Percentiles rank a stretch among this genome's conserved stretches.
These are phyloP conservation scores for Ophiostoma novo-ulmi DNA, from an alignment of 2,329 filamentous ascomycete species.

Conservation along the genomic window DNA sequence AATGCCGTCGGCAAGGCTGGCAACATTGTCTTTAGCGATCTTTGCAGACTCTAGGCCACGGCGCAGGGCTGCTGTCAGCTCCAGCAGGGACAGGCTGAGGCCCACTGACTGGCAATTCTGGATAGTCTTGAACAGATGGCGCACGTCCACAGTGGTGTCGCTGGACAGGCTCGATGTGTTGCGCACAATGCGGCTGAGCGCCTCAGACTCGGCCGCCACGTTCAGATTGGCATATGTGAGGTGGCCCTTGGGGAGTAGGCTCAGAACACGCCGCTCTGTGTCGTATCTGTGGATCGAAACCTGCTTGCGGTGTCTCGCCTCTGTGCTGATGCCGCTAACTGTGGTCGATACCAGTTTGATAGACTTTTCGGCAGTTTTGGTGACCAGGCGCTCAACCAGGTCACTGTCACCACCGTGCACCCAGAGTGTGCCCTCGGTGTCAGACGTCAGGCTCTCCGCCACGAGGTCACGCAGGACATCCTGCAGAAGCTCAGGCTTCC, in stretches of 20 bases:
- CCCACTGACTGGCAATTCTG: slow-evolving; percentile 14
- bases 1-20: slow-evolving; percentile 9
- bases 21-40: background rate
- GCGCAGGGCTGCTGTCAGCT: slow-evolving; percentile 4
- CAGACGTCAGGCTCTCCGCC: slow-evolving; percentile 18
- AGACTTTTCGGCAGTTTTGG: slow-evolving; percentile 13
- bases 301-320: slow-evolving; percentile 5
- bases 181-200: slow-evolving; percentile 18
- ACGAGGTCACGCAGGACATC: slow-evolving; percentile 17
- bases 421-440: slow-evolving; percentile 20
- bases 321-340: slow-evolving; percentile 4
- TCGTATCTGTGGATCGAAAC: slow-evolving; percentile 20
- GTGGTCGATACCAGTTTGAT: slow-evolving; percentile 16
- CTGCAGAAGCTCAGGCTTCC: slow-evolving; percentile 1
- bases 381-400: slow-evolving; percentile 15
- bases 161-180: background rate
- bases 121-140: background rate
- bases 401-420: slow-evolving; percentile 19
- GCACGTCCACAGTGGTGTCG: background rate
- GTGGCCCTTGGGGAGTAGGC: slow-evolving; percentile 20
- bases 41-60: background rate
- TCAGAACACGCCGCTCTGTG: slow-evolving; percentile 19
- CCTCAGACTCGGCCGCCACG: slow-evolving; percentile 16
- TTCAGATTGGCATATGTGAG: slow-evolving; percentile 18
- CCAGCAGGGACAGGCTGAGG: slow-evolving; percentile 15